Base-by-base conservation (phyloP, 2,329 filamentous ascomycete genomes). In the Chrysoporthe puriensis region DNA sequence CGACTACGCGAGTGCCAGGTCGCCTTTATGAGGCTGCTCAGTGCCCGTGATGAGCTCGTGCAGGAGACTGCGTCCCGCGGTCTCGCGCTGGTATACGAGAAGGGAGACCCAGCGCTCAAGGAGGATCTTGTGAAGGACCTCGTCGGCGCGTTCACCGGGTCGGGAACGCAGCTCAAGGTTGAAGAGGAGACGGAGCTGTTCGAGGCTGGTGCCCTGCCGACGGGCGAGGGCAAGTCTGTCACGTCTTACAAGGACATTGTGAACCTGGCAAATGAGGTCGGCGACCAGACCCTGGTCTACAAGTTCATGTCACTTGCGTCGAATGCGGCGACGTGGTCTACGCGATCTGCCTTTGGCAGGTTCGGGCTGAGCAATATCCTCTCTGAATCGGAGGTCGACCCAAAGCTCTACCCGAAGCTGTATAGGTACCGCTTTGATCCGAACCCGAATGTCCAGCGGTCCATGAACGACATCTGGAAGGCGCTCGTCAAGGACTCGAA, bases 161-260 rank as follows among this genome's bases (percentile, higher is more conserved):
- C 88, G 52, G 88, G 88, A 60, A 85, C 90, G 0, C 86, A 88
- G 71, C 88, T 96, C 67, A 96, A 93, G 74, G 94, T 99, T 1
- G 92, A 93, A 36, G 88, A 91, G 50, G 93, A 98, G 63, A 99
- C 96, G 0, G 92, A 98, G 77, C 83, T 99, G 0, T 98, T 98
- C 73, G 95, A 98, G 68, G 91, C 92, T 1, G 96, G 96, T 6
- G 92, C 93, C 2, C 79, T 98, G 14, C 94, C 94, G 0, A 98
- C 94, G 0, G 93, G 94, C 3, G 93, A 97, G 71, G 94, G 94
- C 8, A 93, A 86, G 72, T 94, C 94, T 0, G 88, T 98, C 66
- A 97, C 93, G 0, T 98, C 95, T 0, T 99, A 99, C 82, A 97
- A 97, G 76, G 96, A 99, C 75, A 98, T 99, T 72, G 92, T 99